Evolutionary conservation across 768 basidiomycete genomes (phyloP), one percentile per base, ranked within the genome.

Genomic region (Pleurotus tuoliensis): DNA sequence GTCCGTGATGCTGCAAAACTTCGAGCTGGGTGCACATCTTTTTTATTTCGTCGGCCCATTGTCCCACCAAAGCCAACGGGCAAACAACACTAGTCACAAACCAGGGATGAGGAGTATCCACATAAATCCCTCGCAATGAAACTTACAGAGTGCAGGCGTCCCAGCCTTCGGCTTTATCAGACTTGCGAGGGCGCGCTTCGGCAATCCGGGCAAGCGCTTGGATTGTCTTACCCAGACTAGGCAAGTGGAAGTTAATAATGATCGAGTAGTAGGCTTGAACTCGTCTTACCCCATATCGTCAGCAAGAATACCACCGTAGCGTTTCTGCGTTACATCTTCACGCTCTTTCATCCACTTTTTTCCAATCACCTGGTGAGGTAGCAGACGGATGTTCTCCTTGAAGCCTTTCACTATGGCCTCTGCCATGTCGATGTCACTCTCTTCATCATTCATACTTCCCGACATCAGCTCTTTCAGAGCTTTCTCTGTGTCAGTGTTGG

Each of bases 291-390:
- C 90, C 88, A 92, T 92, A 64, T 91, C 91, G 67, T 98, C 94
- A 4, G 94, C 94, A 12, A 97, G 73, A 61, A 98, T 94, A 0
- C 96, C 96, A 1, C 96, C 95, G 5, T 64, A 74, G 62, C 87
- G 84, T 70, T 91, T 92, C 30, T 83, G 86, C 6, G 78, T 69
- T 1, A 68, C 49, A 60, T 79, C 73, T 70, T 98, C 96, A 16
- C 95, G 80, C 5, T 86, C 83, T 20, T 75, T 76, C 90, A 99
- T 94, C 95, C 95, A 99, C 22, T 71, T 70, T 0, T 94, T 79
- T 18, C 93, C 92, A 47, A 90, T 73, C 7, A 97, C 76, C 63
- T 99, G 97, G 69, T 98, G 95, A 2, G 92, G 89, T 61, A 96
- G 75, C 18, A 98, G 74, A 44, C 65, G 74, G 18, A 93, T 81